Evolutionary conservation across 202 grass and related monocot genomes (phyloP), one percentile per base, ranked within the genome.

Genomic region (Bolboschoenoplectus hybrid): DNA sequence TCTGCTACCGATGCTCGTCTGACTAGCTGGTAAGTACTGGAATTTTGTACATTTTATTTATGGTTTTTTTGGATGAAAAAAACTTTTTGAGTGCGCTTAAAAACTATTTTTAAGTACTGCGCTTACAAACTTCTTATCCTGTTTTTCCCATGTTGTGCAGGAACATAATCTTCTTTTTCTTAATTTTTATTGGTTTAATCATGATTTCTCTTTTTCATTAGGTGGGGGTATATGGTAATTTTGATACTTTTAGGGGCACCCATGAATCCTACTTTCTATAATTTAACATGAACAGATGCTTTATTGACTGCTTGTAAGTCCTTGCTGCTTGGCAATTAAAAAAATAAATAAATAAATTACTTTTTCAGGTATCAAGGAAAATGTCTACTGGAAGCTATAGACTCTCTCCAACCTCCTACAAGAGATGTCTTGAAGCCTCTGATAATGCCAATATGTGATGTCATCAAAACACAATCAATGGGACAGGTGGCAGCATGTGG

Each of bases 381-480:
- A 40, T 95, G 87, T 80, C 88, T 98, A 66, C 85, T 98, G 87
- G 93, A 95, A 91, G 91, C 93, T 72, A 92, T 98, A 88, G 90
- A 98, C 85, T 93, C 89, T 19, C 74, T 98, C 39, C 85, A 91
- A 61, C 90, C 90, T 89, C 95, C 95, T 82, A 86, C 87, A 88
- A 86, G 95, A 70, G 93, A 98, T 93, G 81, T 98, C 84, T 92
- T 90, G 63, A 95, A 95, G 79, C 91, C 95, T 49, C 90, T 98
- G 60, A 89, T 98, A 91, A 85, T 98, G 84, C 95, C 95, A 84
- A 98, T 98, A 75, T 98, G 95, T 90, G 95, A 98, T 91, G 90
- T 98, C 87, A 92, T 98, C 82, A 93, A 86, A 76, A 89, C 87
- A 79, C 94, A 92, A 38, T 84, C 87, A 73, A 98, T 92, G 85